Evolutionary conservation across 2,329 filamentous ascomycete species (phyloP), one percentile per base, ranked within the genome.

Genomic region (Claviceps monticola): DNA sequence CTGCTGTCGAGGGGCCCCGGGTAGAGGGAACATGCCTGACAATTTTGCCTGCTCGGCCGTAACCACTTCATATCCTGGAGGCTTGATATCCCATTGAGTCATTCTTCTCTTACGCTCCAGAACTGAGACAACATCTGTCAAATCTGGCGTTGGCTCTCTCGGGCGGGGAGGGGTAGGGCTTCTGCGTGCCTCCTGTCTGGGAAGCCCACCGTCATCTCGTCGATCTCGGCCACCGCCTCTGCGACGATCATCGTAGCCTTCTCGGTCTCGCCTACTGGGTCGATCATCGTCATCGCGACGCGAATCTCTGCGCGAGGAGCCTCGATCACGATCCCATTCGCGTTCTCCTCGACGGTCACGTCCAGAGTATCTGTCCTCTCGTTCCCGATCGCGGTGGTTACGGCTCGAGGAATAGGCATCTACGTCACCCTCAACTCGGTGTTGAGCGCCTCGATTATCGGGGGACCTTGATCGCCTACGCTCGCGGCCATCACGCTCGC

Each of bases 71-170:
- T 99, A 99, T 45, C 93, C 91, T 16, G 89, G 88, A 5, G 93
- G 93, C 72, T 98, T 98, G 68, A 98, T 96, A 67, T 99, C 94
- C 93, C 93, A 99, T 69, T 98, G 94, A 38, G 90, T 97, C 74
- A 98, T 74, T 54, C 93, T 85, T 60, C 94, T 84, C 74, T 90
- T 93, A 61, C 91, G 84, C 63, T 91, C 84, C 56, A 89, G 73
- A 54, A 99, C 76, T 4, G 88, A 80, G n/a, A 85, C 74, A 54
- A 94, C 74, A 62, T 94, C 82, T 54, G 90, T 94, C 64, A 99
- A 74, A 67, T 99, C 94, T 38, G 93, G 94, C 0, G 93, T 98
- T 7, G 93, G 88, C 68, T 98, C 93, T 67, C 88, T 85, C 72
- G 91, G 93, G 74, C 94, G 94, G 9, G 83, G 82, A 29, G 87